A percentile compares a stretch with the other conserved stretches of the same genome.
Evolutionary conservation across 2,329 filamentous ascomycete species (phyloP).

Genomic region (Cryphonectria radicalis): DNA sequence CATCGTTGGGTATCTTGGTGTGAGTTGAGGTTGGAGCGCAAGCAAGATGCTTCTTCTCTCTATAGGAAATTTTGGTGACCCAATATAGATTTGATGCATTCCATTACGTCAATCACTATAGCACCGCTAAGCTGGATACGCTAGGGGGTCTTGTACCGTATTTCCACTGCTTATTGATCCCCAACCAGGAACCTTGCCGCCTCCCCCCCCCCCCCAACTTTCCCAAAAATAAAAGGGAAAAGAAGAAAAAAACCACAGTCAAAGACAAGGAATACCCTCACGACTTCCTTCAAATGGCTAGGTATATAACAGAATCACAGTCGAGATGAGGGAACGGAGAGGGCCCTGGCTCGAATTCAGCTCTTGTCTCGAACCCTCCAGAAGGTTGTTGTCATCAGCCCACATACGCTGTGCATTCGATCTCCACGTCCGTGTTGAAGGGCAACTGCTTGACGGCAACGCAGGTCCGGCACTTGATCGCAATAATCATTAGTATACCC

Average conservation of each 20-base stretch:
- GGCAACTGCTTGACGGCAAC: slow-evolving; percentile 76
- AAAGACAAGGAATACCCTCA: not conserved
- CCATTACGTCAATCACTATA: slow-evolving; percentile 28
- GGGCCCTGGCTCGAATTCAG: slow-evolving; percentile 7
- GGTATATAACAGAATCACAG: not conserved
- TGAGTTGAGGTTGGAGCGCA: not conserved
- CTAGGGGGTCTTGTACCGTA: slow-evolving; percentile 13
- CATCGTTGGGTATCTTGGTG: not conserved
- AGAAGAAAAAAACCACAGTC: too few relatives aligned
- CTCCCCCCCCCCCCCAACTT: too few relatives aligned
- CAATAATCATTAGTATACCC: not conserved
- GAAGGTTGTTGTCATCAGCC: slow-evolving; percentile 15
- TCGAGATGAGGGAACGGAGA: not conserved
- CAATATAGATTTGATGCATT: slow-evolving; percentile 8
- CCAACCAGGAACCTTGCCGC: too few relatives aligned
- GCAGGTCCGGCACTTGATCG: slow-evolving; percentile 60
- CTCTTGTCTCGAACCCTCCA: slow-evolving; percentile 2
- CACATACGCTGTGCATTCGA: slow-evolving; percentile 67
- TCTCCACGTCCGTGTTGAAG: slow-evolving; percentile 72
- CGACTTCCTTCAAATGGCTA: not conserved
- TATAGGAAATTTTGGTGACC: slow-evolving; percentile 17
- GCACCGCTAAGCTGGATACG: not conserved
- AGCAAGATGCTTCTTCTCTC: not conserved
- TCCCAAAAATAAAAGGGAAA: too few relatives aligned
- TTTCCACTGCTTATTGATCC: too few relatives aligned